phyloP scores from a whole-genome alignment of 495 filamentous ascomycete species.

The Penicillium parvum region DNA sequence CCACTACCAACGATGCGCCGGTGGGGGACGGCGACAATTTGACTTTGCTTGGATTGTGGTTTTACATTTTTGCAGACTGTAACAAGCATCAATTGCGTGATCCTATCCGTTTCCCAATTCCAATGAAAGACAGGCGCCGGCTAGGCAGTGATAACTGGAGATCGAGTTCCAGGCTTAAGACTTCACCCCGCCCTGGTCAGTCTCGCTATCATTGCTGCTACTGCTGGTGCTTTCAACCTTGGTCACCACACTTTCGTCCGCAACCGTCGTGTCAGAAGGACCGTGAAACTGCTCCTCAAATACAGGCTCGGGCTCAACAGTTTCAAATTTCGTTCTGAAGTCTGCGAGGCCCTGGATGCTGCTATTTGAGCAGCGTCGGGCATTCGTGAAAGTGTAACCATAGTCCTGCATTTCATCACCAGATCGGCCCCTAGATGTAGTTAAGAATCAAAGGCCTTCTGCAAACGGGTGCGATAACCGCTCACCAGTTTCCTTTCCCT shows the following conservation, averaged over 20 bases:
- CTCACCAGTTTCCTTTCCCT: conserved; percentile 92
- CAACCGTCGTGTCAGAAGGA: conserved; percentile 32
- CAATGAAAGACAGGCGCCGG: too few species aligned
- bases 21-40: too few species aligned
- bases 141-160: too few species aligned
- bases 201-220: conserved; percentile 21
- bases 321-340: conserved; percentile 87
- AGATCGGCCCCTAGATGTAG: conserved; percentile 61
- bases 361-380: conserved; percentile 89
- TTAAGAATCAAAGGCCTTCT: not conserved
- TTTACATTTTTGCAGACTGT: too few species aligned
- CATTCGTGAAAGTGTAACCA: conserved; percentile 73
- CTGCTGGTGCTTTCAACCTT: conserved; percentile 27
- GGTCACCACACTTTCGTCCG: conserved; percentile 10
- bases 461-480: not conserved
- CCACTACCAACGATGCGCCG: too few species aligned
- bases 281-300: conserved; percentile 83
- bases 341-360: conserved; percentile 62
- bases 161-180: conserved; percentile 5
- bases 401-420: conserved; percentile 82
- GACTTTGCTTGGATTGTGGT: too few species aligned
- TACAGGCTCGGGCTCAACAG: conserved; percentile 76
- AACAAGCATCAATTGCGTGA: too few species aligned
- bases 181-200: conserved; percentile 12
- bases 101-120: too few species aligned